Conservation (phyloP, 2,329 filamentous ascomycete species). For the Claviceps sp. region DNA sequence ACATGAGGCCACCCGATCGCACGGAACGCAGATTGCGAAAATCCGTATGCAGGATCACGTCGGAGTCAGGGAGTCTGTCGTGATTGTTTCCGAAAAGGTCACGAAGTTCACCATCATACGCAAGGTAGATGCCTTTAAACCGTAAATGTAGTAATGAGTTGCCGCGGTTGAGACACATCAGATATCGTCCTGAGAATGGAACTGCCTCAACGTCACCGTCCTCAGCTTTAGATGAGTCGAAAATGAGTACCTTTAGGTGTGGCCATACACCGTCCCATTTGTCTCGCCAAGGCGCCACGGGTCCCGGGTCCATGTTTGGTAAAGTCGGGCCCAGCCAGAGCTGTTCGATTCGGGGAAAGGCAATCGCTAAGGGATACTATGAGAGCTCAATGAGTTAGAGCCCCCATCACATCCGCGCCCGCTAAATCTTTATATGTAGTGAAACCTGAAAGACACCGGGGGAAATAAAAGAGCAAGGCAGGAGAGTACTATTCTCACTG, state of each 20-base stretch:
- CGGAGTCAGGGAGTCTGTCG: background rate
- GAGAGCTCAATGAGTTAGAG: background rate
- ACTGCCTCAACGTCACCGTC: no score
- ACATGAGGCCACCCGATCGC: conserved; percentile 13
- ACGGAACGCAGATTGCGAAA: conserved; percentile 17
- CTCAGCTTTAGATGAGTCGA: background rate
- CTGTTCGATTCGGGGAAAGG: conserved; percentile 8
- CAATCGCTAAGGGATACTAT: conserved; percentile 11
- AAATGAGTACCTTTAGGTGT: conserved; percentile 3
- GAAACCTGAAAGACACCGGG: no score
- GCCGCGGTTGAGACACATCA: conserved; percentile 14
- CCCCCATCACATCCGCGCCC: no score
- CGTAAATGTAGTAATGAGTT: conserved; percentile 17
- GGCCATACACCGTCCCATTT: conserved; percentile 17
- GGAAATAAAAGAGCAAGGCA: background rate
- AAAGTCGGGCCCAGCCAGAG: conserved; percentile 7
- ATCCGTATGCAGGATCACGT: conserved; percentile 6
- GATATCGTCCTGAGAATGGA: conserved; percentile 11
- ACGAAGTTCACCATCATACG: no score
- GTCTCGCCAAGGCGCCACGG: conserved; percentile 5
- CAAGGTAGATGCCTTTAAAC: conserved; percentile 9
- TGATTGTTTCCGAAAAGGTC: background rate
- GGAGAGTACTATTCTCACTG: conserved; percentile 2
- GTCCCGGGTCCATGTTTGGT: conserved; percentile 10
- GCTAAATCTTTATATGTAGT: no score